Conservation (phyloP, 257 asterid species). For the Ballota nigra region DNA sequence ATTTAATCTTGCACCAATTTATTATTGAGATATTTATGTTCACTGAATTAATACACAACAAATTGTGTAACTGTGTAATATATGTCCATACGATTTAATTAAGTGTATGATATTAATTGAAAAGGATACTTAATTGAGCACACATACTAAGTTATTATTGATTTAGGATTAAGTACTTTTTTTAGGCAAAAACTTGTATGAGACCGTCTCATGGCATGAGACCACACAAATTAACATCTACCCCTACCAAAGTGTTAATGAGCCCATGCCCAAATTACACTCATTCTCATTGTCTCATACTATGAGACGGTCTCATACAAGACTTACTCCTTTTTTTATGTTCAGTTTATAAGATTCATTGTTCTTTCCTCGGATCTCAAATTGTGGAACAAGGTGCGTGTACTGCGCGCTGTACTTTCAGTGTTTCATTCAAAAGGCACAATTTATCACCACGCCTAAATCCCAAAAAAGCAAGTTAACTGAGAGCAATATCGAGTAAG, state of each 20-base stretch:
- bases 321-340: no score
- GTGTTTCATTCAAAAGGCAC: background rate
- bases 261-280: no score
- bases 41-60: constrained; percentile 31
- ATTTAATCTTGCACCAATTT: background rate
- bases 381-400: background rate
- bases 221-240: no score
- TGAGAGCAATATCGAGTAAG: background rate
- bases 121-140: background rate
- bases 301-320: no score
- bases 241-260: no score
- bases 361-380: background rate
- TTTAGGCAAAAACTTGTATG: no score
- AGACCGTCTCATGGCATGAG: no score
- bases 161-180: background rate
- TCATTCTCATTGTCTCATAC: no score
- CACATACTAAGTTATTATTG: background rate
- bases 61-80: background rate
- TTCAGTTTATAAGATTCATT: background rate
- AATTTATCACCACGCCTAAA: background rate
- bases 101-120: constrained; percentile 2
- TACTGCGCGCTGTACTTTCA: background rate
- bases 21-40: constrained; percentile 12
- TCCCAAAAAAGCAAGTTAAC: background rate
- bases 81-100: background rate